Evolutionary conservation across 257 asterid genomes (phyloP).

Genomic region (Ajuga chamaepitys): DNA sequence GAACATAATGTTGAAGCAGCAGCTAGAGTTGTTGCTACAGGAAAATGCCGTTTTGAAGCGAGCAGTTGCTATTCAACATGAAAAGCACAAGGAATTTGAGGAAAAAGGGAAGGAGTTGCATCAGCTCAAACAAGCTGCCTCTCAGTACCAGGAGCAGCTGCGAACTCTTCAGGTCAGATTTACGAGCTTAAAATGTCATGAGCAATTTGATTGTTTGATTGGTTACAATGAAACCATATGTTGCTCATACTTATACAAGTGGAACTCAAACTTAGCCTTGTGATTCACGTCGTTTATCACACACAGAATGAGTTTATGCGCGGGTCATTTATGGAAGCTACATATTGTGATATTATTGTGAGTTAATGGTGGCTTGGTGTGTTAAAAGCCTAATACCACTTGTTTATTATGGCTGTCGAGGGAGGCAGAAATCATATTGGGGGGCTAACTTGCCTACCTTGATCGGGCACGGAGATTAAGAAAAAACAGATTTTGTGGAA

Average conservation of each 20-base stretch:
- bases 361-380: not conserved
- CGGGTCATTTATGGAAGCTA: too few relatives aligned
- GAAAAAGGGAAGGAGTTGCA: constrained; percentile 68
- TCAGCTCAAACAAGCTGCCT: constrained; percentile 64
- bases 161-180: constrained; percentile 77
- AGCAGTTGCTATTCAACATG: constrained; percentile 72
- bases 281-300: not conserved
- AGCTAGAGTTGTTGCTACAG: constrained; percentile 48
- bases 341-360: not conserved
- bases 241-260: not conserved
- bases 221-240: not conserved
- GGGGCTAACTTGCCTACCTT: too few relatives aligned
- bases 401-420: too few relatives aligned
- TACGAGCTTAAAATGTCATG: not conserved
- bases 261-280: not conserved
- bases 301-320: too few relatives aligned
- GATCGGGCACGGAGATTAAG: too few relatives aligned
- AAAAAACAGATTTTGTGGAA: too few relatives aligned
- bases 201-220: constrained; percentile 7
- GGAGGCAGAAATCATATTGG: too few relatives aligned
- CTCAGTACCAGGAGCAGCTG: constrained; percentile 83
- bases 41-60: constrained; percentile 67
- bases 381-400: not conserved
- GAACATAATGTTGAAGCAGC: constrained; percentile 55
- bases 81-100: constrained; percentile 77